Evolutionary conservation across 2,329 filamentous ascomycete genomes (phyloP), one percentile per base, ranked within the genome.

Genomic region (Hypocrella siamensis): DNA sequence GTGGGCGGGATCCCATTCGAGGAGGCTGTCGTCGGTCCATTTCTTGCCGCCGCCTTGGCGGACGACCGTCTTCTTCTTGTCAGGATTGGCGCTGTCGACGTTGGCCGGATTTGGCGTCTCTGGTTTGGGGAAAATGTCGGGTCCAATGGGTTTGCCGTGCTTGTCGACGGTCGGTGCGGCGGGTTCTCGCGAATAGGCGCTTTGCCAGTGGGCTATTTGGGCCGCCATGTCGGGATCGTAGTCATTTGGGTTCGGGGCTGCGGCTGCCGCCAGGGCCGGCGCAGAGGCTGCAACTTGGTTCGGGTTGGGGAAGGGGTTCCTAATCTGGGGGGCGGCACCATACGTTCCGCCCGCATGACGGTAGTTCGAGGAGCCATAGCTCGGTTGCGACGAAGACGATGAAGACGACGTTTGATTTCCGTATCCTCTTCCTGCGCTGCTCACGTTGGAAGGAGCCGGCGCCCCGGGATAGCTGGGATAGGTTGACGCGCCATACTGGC

Each of bases 1-100:
- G 52, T 98, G 90, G 18, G 80, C 72, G 2, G 88, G 88, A 49
- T 96, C 86, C 90, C 90, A 98, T 52, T 96, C 90, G 3, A 96
- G 70, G 4, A 98, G 70, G 0, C 79, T 71, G 35, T 81, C 68
- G 51, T 98, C 90, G 17, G 80, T 79, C 90, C 90, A 98, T 36
- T 75, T 80, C 60, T 93, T 83, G 34, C 90, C 90, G 38, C 90
- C 90, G 31, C 88, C 90, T 38, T 80, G 70, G 25, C 90, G 79
- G 30, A 84, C 65, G 1, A 98, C 90, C 0, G 90, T 98, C 57
- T 86, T 86, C 45, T 81, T 74, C 48, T 78, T 79, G 37, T 76
- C 64, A 1, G 65, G 57, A 33, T 63, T 58, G 18, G 57, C 60
- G 6, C 67, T 58, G 2, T 62, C 57, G 7, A 58, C 51, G 4